These are phyloP conservation scores for Cutaneotrichosporon spelunceum DNA, from an alignment of 1,284 basidiomycete species.

Conservation along the genomic window DNA sequence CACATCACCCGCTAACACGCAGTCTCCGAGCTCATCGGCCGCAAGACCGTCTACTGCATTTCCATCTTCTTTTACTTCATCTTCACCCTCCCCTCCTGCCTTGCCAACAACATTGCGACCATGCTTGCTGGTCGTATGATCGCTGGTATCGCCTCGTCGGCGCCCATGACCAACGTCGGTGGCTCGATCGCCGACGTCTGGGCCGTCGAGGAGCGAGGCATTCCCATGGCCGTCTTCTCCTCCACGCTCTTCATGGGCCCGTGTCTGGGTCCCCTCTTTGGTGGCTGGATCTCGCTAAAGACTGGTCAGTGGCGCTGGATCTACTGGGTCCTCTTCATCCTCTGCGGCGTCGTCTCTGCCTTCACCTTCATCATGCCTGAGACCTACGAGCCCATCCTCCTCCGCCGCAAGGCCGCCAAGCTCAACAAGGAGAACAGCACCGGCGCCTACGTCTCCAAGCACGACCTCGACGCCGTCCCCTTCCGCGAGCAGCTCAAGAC, in stretches of 20 bases:
- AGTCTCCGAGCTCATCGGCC: slow-evolving; percentile 48
- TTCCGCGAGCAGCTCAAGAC: slow-evolving; percentile 44
- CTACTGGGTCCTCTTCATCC: slow-evolving; percentile 52
- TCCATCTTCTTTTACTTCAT: slow-evolving; percentile 52
- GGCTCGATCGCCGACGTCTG: slow-evolving; percentile 54
- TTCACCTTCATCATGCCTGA: slow-evolving; percentile 47
- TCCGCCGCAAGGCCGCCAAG: slow-evolving; percentile 43
- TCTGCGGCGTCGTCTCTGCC: slow-evolving; percentile 41
- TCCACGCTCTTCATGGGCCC: slow-evolving; percentile 49
- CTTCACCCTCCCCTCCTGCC: slow-evolving; percentile 53
- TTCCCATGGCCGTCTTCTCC: slow-evolving; percentile 54
- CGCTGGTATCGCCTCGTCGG: slow-evolving; percentile 52
- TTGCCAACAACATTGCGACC: slow-evolving; percentile 52
- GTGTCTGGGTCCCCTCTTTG: slow-evolving; percentile 50
- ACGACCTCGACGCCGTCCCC: slow-evolving; percentile 39
- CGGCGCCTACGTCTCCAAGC: slow-evolving; percentile 43
- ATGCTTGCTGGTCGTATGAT: slow-evolving; percentile 54
- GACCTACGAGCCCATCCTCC: slow-evolving; percentile 49
- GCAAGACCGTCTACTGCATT: slow-evolving; percentile 50
- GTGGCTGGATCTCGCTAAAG: slow-evolving; percentile 47
- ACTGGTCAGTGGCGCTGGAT: slow-evolving; percentile 52
- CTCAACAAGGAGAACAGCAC: slow-evolving; percentile 50
- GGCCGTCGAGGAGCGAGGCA: slow-evolving; percentile 50
- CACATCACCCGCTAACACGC: background rate
- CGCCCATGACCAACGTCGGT: slow-evolving; percentile 54